Evolutionary conservation across 2,329 filamentous ascomycete genomes (phyloP).

Genomic region (Scortechinia acanthostroma): DNA sequence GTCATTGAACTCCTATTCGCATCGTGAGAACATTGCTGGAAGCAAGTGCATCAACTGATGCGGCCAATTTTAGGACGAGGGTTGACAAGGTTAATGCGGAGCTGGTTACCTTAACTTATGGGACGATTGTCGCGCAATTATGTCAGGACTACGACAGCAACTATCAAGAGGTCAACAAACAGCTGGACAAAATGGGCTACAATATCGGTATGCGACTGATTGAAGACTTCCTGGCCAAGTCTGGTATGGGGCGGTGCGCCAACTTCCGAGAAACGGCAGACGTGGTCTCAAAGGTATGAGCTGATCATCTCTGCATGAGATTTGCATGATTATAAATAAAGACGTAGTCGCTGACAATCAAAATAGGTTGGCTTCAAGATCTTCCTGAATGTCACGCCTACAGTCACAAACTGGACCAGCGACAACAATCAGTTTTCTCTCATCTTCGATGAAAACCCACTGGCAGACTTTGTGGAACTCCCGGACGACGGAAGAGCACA

Average conservation of each 20-base stretch:
- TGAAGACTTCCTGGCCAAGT: slow-evolving; percentile 95
- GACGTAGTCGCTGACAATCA: too few relatives aligned
- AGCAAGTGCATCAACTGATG: too few relatives aligned
- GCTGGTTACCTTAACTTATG: slow-evolving; percentile 93
- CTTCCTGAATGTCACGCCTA: slow-evolving; percentile 92
- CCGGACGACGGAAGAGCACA: slow-evolving; percentile 93
- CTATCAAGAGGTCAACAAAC: slow-evolving; percentile 92
- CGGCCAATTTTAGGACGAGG: slow-evolving; percentile 61
- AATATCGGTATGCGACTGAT: slow-evolving; percentile 94
- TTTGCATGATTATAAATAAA: too few relatives aligned
- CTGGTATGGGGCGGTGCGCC: slow-evolving; percentile 77
- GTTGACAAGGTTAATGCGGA: slow-evolving; percentile 98
- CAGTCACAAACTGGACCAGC: slow-evolving; percentile 88
- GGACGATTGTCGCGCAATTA: slow-evolving; percentile 90
- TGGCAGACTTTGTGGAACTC: slow-evolving; percentile 94
- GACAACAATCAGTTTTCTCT: slow-evolving; percentile 96
- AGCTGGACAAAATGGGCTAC: slow-evolving; percentile 98
- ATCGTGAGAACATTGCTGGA: too few relatives aligned
- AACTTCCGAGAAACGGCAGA: slow-evolving; percentile 96
- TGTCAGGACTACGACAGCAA: slow-evolving; percentile 94
- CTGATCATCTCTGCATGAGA: too few relatives aligned
- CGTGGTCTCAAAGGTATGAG: slow-evolving; percentile 78
- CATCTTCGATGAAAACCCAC: slow-evolving; percentile 91
- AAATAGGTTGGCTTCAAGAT: slow-evolving; percentile 92
- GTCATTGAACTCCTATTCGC: too few relatives aligned